Evolutionary conservation across 2,329 filamentous ascomycete genomes (phyloP).

Genomic region (Cercospora canescens): DNA sequence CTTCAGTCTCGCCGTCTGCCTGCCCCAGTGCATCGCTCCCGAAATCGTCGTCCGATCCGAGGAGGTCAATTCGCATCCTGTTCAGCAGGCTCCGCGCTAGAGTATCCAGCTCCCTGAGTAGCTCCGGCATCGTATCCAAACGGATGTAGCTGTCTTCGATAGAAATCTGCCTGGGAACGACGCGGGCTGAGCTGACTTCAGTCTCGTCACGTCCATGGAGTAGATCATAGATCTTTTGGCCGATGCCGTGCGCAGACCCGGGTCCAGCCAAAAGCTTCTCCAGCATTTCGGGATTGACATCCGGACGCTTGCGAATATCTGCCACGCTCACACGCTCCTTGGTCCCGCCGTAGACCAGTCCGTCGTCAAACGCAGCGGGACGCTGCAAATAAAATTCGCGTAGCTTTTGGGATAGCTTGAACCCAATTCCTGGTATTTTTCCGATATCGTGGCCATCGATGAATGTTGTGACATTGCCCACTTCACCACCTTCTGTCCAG

Average conservation of each 20-base stretch:
- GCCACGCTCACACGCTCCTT: constrained; percentile 63
- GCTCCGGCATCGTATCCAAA: constrained; percentile 63
- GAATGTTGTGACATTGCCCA: constrained; percentile 63
- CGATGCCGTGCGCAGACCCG: constrained; percentile 70
- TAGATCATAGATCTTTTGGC: constrained; percentile 71
- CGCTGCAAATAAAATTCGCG: constrained; percentile 60
- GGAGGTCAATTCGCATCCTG: constrained; percentile 76
- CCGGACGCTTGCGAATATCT: constrained; percentile 63
- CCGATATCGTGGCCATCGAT: constrained; percentile 75
- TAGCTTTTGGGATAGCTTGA: constrained; percentile 70
- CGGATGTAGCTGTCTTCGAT: constrained; percentile 89
- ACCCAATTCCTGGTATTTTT: constrained; percentile 82
- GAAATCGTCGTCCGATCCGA: constrained; percentile 52
- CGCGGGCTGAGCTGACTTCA: constrained; percentile 70
- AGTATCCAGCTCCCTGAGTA: constrained; percentile 67
- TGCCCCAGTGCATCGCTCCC: constrained; percentile 21
- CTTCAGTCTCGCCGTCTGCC: constrained; percentile 35
- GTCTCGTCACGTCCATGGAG: constrained; percentile 77
- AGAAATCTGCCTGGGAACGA: constrained; percentile 82
- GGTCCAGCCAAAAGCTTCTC: constrained; percentile 69
- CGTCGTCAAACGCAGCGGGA: constrained; percentile 44
- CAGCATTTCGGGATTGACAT: constrained; percentile 64
- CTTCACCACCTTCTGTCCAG: constrained; percentile 4
- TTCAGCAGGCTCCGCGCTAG: constrained; percentile 70
- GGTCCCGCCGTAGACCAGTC: constrained; percentile 51